Base-by-base conservation (phyloP, 768 basidiomycete genomes). In the Fibroporia radiculosa region DNA sequence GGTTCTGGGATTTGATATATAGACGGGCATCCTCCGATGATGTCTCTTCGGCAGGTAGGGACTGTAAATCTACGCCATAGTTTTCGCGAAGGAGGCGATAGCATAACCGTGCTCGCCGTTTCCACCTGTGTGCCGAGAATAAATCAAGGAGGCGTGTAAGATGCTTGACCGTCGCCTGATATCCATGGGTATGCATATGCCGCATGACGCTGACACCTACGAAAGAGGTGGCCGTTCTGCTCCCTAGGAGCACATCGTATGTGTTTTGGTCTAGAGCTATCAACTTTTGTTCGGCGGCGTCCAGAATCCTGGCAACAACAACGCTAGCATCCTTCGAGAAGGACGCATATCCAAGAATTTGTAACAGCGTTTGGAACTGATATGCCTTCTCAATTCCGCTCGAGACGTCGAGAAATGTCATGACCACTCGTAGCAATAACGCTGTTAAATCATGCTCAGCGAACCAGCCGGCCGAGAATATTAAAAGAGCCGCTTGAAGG, bases 281-380 rank as follows among this genome's bases (percentile, higher is more conserved):
- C 40, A 67, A 60, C 16, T 72, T 68, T 2, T 61, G 57, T 19
- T 73, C 65, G 77, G 81, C 78, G 8, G 69, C 60, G 18, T 57
- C 56, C 31, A 82, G 56, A 3, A 81, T 24, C 1, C 62, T 48
- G 1, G 77, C 52, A 0, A 18, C 34, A 6, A 19, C 6, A 8
- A 35, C 34, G 16, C 34, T 35, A 8, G 34, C 24, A 6, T 71
- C 64, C 0, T 59, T 56, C 1, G 74, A 71, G 13, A 63, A 58
- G 3, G 66, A 45, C 19, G 44, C 63, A 12, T 70, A 68, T 38
- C 66, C 61, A 42, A 54, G 52, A 0, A 78, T 66, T 20, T 81
- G 59, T 4, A 76, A 71, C 40, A 69, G 68, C 16, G 82, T 69
- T 38, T 81, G 60, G 40, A 72, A 65, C n/a, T n/a, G n/a, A n/a